Base-by-base conservation (phyloP, 352 stramenopile species). In the Blastocystis sp. region DNA sequence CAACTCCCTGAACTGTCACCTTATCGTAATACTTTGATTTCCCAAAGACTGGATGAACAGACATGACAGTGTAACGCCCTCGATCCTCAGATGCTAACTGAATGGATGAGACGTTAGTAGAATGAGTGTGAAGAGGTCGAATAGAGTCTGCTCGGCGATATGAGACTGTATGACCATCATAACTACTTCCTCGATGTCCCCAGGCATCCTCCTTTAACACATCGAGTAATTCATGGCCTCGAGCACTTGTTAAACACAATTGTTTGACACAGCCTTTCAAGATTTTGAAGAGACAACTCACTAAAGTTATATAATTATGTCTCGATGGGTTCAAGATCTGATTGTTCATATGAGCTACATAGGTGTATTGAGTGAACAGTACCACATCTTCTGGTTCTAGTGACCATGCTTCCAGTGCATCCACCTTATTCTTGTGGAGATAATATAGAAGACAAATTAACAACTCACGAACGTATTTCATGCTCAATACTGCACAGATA, bases 361-460 rank as follows among this genome's bases (percentile, higher is more conserved):
- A 81, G 7, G 70, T 81, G 42, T 81, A 81, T 54, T 81, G 40
- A 33, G 70, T 81, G 24, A 81, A 56, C 27, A 44, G 42, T 17
- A 81, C 44, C 40, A 81, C 17, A 9, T 81, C 70, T 51, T 59
- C 22, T 19, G 35, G 22, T 15, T 22, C 27, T 22, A 81, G 19
- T 4, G 70, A 27, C 70, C 70, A 81, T 33, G 15, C 70, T 54
- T 22, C 51, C 27, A 81, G 24, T 33, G 54, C 37, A 40, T 81
- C 70, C 9, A 59, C 7, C 11, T 40, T 4, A 40, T 60, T 81
- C 24, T 56, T 59, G 11, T 60, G 70, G 13, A 51, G 35, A 40
- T 81, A 81, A 37, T 81, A 81, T 7, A 81, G 22, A 27, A 81
- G 44, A 37, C 70, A 81, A 35, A 81, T 81, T 15, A 81, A n/a